Percentiles rank a stretch among this genome's conserved stretches.
Conservation (phyloP, 1,139 yeast genomes). For the Kluyveromyces sp. region DNA sequence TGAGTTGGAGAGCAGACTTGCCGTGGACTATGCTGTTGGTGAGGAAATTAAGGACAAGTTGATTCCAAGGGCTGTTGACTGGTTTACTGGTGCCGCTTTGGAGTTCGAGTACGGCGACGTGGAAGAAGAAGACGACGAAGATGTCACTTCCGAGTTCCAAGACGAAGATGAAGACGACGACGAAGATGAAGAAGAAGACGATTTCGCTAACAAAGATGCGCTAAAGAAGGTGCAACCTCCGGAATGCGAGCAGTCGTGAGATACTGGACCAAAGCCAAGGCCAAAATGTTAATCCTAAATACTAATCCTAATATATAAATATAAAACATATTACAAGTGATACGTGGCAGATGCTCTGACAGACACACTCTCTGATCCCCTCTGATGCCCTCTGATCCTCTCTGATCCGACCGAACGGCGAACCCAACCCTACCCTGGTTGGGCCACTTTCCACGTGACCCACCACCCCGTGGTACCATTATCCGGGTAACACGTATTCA, state of each 20-base stretch:
- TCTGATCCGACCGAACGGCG: no score
- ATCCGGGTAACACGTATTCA: no score
- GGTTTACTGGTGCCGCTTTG: conserved; percentile 98
- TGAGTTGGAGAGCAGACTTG: conserved; percentile 77
- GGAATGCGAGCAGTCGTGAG: conserved; percentile 67
- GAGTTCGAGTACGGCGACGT: conserved; percentile 42
- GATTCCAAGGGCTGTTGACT: conserved; percentile 92
- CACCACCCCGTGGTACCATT: no score
- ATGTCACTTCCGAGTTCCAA: conserved; percentile 29
- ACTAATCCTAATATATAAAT: neutral
- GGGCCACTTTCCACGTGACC: no score
- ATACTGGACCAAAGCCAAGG: conserved; percentile 14
- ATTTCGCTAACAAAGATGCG: conserved; percentile 23
- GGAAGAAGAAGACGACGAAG: conserved; percentile 49
- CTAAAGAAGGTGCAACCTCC: conserved; percentile 55
- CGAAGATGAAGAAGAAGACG: conserved; percentile 34
- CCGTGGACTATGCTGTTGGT: conserved; percentile 90
- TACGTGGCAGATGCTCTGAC: no score
- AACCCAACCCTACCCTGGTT: no score
- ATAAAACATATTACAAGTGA: no score
- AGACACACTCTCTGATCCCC: no score
- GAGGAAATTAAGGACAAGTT: conserved; percentile 94
- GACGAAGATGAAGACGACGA: conserved; percentile 43
- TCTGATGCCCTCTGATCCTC: no score
- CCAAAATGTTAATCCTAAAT: no score